Evolutionary conservation across 2,329 filamentous ascomycete genomes (phyloP).

Genomic region (Pyrenophora teres): DNA sequence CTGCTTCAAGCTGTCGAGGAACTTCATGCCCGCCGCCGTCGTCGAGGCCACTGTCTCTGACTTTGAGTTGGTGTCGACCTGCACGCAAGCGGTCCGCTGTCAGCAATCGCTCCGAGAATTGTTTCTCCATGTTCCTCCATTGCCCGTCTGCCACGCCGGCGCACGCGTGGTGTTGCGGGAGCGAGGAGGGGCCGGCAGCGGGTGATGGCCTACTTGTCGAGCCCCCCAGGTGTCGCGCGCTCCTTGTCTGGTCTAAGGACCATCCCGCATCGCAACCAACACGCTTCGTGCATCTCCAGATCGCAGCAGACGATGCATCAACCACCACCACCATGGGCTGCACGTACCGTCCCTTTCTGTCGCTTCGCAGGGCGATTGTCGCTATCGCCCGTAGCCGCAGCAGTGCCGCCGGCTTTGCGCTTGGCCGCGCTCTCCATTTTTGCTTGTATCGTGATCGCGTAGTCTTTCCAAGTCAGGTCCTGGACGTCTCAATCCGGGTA

Average conservation of each 20-base stretch:
- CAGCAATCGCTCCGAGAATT: slow-evolving; percentile 22
- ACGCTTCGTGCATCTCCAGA: slow-evolving; percentile 20
- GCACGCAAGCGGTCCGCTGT: slow-evolving; percentile 29
- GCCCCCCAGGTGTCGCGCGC: slow-evolving; percentile 43
- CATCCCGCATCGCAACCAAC: slow-evolving; percentile 38
- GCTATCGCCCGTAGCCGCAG: slow-evolving; percentile 55
- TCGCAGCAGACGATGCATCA: slow-evolving; percentile 31
- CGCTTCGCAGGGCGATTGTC: slow-evolving; percentile 63
- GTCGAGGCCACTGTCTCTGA: slow-evolving; percentile 70
- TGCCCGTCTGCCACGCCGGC: slow-evolving; percentile 28
- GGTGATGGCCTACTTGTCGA: slow-evolving; percentile 39
- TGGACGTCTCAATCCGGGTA: slow-evolving; percentile 15
- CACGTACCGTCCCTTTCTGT: slow-evolving; percentile 63
- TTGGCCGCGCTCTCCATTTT: slow-evolving; percentile 56
- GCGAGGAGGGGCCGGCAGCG: slow-evolving; percentile 32
- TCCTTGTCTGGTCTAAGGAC: slow-evolving; percentile 27
- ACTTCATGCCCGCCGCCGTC: slow-evolving; percentile 70
- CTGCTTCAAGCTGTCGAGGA: slow-evolving; percentile 74
- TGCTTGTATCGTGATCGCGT: slow-evolving; percentile 38
- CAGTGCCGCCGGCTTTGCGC: slow-evolving; percentile 59
- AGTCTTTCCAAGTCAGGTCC: slow-evolving; percentile 25
- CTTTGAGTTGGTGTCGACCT: slow-evolving; percentile 35
- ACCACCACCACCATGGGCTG: slow-evolving; percentile 22
- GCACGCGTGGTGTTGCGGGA: slow-evolving; percentile 35
- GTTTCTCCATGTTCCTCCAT: neutral